Evolutionary conservation across 2,329 filamentous ascomycete species (phyloP).

Genomic region (Diaporthe destruens): DNA sequence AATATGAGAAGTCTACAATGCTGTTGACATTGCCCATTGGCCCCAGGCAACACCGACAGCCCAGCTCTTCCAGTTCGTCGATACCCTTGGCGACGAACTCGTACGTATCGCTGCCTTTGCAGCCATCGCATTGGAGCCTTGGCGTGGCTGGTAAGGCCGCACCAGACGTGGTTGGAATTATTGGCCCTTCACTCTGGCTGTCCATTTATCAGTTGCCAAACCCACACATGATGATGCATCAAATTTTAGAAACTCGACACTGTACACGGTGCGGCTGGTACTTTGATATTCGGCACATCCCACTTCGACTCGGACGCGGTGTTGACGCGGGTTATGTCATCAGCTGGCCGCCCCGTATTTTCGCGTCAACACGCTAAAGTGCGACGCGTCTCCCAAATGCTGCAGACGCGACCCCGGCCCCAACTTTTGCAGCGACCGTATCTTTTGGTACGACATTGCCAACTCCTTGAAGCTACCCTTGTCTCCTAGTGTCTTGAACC

Average conservation of each 20-base stretch:
- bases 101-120: background rate
- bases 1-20: background rate
- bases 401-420: conserved; percentile 14
- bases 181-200: background rate
- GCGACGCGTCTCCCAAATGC: conserved; percentile 38
- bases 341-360: background rate
- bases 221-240: background rate
- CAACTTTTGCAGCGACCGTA: background rate
- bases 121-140: background rate
- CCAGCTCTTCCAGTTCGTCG: background rate
- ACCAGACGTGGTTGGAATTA: background rate
- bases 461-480: background rate
- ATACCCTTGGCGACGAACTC: too few relatives aligned
- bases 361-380: conserved; percentile 25
- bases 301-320: background rate
- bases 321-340: conserved; percentile 20
- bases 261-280: too few relatives aligned
- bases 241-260: background rate
- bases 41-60: too few relatives aligned
- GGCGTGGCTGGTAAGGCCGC: background rate
- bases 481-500: background rate
- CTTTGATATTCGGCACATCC: background rate
- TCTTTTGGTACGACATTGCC: background rate
- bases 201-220: too few relatives aligned
- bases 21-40: background rate